phyloP scores from a whole-genome alignment of 306 rosid species.

The Fragaria nilgerrensis region DNA sequence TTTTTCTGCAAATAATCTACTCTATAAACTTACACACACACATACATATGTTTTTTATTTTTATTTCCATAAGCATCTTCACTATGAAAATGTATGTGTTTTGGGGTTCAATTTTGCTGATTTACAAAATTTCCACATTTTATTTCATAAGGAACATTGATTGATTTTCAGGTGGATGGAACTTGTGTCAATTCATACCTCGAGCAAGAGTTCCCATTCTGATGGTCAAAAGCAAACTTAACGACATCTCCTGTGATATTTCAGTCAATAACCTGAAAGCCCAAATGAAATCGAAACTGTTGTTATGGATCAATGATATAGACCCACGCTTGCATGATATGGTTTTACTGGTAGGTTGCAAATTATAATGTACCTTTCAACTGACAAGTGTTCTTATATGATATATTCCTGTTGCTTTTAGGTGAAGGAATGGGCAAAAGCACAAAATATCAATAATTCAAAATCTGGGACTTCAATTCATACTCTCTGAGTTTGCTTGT shows the following conservation, averaged over 20 bases:
- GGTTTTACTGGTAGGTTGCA: slow-evolving; percentile 76
- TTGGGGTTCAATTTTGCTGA: slow-evolving; percentile 23
- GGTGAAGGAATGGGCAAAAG: slow-evolving; percentile 99
- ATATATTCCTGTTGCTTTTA: slow-evolving; percentile 43
- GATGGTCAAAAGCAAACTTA: slow-evolving; percentile 49
- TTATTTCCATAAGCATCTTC: background rate
- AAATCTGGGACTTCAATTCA: slow-evolving; percentile 76
- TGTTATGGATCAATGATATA: slow-evolving; percentile 65
- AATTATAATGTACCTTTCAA: slow-evolving; percentile 12
- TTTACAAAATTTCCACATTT: slow-evolving; percentile 18
- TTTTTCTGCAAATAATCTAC: background rate
- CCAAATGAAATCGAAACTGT: slow-evolving; percentile 74
- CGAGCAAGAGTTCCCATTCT: slow-evolving; percentile 86
- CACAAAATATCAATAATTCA: slow-evolving; percentile 71
- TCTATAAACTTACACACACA: background rate
- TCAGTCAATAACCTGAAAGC: slow-evolving; percentile 78
- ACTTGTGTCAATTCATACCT: slow-evolving; percentile 42
- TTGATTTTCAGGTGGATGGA: slow-evolving; percentile 65
- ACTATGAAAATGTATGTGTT: background rate
- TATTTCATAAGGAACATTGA: slow-evolving; percentile 20
- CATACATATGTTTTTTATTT: too few relatives aligned
- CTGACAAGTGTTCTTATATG: slow-evolving; percentile 28
- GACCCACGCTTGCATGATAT: slow-evolving; percentile 76
- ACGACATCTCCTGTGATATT: slow-evolving; percentile 76
- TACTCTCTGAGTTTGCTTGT: slow-evolving; percentile 85